Evolutionary conservation across 2,329 filamentous ascomycete species (phyloP).

Genomic region (Alternaria arborescens): DNA sequence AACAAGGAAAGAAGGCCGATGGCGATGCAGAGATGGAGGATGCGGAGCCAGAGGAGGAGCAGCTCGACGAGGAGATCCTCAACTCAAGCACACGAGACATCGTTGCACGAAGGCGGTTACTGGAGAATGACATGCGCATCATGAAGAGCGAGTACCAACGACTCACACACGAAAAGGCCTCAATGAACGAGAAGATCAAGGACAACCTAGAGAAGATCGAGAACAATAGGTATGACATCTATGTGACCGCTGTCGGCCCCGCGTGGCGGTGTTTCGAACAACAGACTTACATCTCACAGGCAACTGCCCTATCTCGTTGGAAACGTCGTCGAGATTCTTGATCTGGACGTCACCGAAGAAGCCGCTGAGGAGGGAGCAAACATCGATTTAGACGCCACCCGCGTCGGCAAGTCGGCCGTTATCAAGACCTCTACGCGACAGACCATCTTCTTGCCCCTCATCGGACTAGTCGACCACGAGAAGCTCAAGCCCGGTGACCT

Average conservation of each 20-base stretch:
- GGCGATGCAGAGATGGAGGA: conserved; percentile 94
- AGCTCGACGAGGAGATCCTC: conserved; percentile 92
- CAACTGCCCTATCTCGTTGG: conserved; percentile 98
- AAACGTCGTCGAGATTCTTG: conserved; percentile 96
- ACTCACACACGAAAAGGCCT: conserved; percentile 91
- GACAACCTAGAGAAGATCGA: conserved; percentile 99
- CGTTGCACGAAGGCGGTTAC: conserved; percentile 83
- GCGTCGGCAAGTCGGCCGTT: conserved; percentile 96
- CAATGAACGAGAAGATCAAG: conserved; percentile 99
- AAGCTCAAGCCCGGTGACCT: conserved; percentile 94
- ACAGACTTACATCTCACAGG: conserved; percentile 57
- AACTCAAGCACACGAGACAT: conserved; percentile 95
- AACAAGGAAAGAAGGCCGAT: conserved; percentile 66
- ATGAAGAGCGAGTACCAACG: conserved; percentile 98
- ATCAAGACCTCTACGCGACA: conserved; percentile 99
- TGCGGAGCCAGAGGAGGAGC: conserved; percentile 71
- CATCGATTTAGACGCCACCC: conserved; percentile 95
- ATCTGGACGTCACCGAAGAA: conserved; percentile 94
- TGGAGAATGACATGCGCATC: conserved; percentile 97
- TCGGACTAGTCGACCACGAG: conserved; percentile 94
- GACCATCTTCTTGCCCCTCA: conserved; percentile 97
- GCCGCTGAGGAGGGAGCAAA: conserved; percentile 98
- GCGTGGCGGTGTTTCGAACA: neutral
- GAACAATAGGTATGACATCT: conserved; percentile 81
- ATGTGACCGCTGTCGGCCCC: conserved; percentile 3